A percentile compares a stretch with the other conserved stretches of the same genome.
Evolutionary conservation across 805 yeast species (phyloP).

Genomic region (Candida boleticola): DNA sequence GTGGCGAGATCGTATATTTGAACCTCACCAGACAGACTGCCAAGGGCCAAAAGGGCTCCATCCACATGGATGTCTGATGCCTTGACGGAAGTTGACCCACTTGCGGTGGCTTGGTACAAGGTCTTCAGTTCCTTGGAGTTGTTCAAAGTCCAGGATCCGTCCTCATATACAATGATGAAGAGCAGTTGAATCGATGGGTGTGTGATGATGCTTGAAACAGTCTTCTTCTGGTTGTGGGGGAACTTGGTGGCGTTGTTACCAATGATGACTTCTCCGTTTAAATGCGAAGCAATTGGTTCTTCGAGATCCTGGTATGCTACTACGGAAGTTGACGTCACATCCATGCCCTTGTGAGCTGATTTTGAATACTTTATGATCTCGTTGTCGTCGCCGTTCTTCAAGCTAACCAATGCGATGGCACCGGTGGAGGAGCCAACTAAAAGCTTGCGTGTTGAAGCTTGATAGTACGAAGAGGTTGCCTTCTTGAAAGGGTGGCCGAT

Average conservation of each 20-base stretch:
- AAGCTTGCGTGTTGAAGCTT: not conserved
- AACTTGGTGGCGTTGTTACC: conserved; percentile 2
- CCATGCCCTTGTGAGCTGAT: conserved; percentile 14
- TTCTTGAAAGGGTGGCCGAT: conserved; percentile 12
- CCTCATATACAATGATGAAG: conserved; percentile 24
- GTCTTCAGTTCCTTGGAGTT: conserved; percentile 3
- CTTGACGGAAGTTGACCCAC: conserved; percentile 10
- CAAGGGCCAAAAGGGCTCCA: conserved; percentile 45
- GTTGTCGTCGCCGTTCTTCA: not conserved
- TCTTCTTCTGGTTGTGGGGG: conserved; percentile 5
- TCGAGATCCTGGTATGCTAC: conserved; percentile 9
- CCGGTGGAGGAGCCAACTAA: conserved; percentile 15
- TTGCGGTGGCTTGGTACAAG: not conserved
- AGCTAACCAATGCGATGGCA: conserved; percentile 4
- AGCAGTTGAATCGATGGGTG: conserved; percentile 33
- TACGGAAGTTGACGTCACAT: conserved; percentile 11
- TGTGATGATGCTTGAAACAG: conserved; percentile 15
- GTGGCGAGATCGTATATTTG: conserved; percentile 39
- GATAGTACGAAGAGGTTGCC: conserved; percentile 6
- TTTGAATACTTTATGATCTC: not conserved
- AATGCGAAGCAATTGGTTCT: conserved; percentile 18
- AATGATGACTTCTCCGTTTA: conserved; percentile 13
- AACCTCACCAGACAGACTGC: conserved; percentile 30
- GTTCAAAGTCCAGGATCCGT: conserved; percentile 21
- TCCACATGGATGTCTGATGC: conserved; percentile 44